Evolutionary conservation across 257 asterid genomes (phyloP).

Genomic region (Penstemon eatonii): DNA sequence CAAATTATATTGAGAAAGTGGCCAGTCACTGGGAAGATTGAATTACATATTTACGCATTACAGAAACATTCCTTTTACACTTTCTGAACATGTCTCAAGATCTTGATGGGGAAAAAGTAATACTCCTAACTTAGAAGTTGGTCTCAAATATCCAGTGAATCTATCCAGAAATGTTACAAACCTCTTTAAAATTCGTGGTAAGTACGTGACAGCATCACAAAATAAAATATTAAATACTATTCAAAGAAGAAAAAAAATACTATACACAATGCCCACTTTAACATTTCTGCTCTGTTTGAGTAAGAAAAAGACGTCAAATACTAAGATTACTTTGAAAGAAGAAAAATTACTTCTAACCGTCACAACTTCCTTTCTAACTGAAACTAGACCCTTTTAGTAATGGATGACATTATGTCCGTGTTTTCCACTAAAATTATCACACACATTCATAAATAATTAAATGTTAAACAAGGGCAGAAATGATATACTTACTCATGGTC

Average conservation of each 20-base stretch:
- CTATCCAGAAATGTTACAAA: conserved; percentile 4
- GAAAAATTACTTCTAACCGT: conserved; percentile 4
- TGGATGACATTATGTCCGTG: conserved; percentile 7
- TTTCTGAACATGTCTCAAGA: conserved; percentile 5
- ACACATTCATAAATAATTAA: not conserved
- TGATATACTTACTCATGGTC: conserved; percentile 82
- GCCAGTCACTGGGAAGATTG: not conserved
- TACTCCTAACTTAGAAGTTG: not conserved
- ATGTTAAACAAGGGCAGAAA: not conserved
- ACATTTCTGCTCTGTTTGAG: not conserved
- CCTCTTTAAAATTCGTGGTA: not conserved
- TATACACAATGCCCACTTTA: not conserved
- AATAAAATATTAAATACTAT: not conserved
- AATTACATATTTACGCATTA: not conserved
- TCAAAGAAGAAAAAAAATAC: not conserved
- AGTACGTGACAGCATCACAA: not conserved
- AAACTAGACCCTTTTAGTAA: conserved; percentile 2
- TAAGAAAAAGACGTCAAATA: conserved; percentile 5
- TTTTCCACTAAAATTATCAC: conserved; percentile 1
- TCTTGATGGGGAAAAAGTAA: not conserved
- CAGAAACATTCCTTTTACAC: not conserved
- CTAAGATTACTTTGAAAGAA: conserved; percentile 11
- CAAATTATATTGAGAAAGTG: not conserved
- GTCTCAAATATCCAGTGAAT: not conserved
- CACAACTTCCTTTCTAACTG: not conserved